Conservation (phyloP, 768 basidiomycete species). For the Hortiboletus campestris region DNA sequence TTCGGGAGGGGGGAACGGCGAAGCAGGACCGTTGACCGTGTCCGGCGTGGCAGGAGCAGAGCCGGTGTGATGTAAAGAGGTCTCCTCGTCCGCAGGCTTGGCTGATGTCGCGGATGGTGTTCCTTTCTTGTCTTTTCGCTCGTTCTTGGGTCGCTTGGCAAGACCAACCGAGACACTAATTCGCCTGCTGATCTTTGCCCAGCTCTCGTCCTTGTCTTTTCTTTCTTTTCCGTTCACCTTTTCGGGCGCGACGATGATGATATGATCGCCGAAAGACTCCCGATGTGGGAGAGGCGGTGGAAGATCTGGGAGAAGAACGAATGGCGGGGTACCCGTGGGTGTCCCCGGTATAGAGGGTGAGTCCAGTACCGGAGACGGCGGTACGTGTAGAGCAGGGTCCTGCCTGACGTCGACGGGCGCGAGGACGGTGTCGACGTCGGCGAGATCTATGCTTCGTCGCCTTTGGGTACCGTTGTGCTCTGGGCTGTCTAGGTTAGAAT, state of each 20-base stretch:
- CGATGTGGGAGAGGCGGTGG: neutral
- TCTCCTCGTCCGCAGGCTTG: conserved; percentile 27
- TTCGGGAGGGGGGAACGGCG: conserved; percentile 9
- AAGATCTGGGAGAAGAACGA: conserved; percentile 4
- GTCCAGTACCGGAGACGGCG: neutral
- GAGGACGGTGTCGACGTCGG: conserved; percentile 33
- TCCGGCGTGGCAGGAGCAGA: conserved; percentile 10
- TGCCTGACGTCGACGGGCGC: neutral
- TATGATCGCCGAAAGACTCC: conserved; percentile 27
- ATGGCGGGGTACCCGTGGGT: conserved; percentile 8
- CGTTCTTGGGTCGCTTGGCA: conserved; percentile 32
- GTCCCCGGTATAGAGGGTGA: conserved; percentile 18
- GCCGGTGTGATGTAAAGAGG: conserved; percentile 3
- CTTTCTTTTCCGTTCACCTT: conserved; percentile 37
- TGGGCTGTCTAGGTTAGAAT: conserved; percentile 33
- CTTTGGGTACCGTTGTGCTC: conserved; percentile 24
- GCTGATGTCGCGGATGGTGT: conserved; percentile 21
- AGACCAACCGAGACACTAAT: conserved; percentile 60
- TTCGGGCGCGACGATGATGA: conserved; percentile 36
- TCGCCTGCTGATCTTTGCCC: conserved; percentile 64
- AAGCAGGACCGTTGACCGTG: neutral
- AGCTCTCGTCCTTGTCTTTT: conserved; percentile 44
- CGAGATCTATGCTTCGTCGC: conserved; percentile 33
- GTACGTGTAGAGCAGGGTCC: neutral
- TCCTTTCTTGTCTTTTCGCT: conserved; percentile 36